Conservation (phyloP, 129 eudicot genomes). For the Kitagawia praeruptora region DNA sequence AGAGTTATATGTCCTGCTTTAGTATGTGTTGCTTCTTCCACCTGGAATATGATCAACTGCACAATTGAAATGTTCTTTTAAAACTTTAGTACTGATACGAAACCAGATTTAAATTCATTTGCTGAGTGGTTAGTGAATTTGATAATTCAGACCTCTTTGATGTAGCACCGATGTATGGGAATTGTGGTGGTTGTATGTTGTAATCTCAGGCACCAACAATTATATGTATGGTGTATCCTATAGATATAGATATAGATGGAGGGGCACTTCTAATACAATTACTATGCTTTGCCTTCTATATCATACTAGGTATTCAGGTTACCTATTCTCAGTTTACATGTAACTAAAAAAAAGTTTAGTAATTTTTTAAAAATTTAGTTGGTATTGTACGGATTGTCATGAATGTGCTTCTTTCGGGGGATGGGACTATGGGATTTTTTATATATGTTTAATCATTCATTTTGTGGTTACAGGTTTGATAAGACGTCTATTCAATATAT, state of each 20-base stretch:
- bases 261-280: too few species aligned
- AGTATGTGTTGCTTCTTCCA: neutral
- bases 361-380: neutral
- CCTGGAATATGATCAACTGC: neutral
- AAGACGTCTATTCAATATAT: constrained; percentile 12
- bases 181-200: accelerated
- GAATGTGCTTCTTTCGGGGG: neutral
- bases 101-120: neutral
- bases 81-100: neutral
- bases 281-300: neutral
- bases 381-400: neutral
- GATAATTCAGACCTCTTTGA: too few species aligned
- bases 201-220: too few species aligned
- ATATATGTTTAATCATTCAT: neutral
- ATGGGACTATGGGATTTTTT: neutral
- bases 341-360: neutral
- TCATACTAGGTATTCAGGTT: too few species aligned
- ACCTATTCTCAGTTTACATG: neutral
- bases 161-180: accelerated
- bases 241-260: too few species aligned
- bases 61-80: too few species aligned
- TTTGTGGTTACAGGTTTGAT: constrained; percentile 22
- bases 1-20: neutral
- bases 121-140: neutral
- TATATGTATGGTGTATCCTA: too few species aligned